Evolutionary conservation across 208 protist species (phyloP).

Genomic region (Trypanosoma scelopori): DNA sequence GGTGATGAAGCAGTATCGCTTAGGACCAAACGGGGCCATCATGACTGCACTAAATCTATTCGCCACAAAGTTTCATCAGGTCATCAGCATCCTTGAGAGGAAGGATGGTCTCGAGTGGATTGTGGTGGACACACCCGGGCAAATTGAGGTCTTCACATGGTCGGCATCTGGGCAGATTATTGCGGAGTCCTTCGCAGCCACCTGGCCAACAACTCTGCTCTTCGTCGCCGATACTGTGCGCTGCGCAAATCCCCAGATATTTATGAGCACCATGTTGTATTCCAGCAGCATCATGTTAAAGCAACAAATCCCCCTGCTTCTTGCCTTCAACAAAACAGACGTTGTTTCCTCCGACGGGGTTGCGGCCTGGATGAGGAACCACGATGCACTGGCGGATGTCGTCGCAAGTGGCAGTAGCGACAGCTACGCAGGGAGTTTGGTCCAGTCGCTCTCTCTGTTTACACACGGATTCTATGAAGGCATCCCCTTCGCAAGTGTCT

Average conservation of each 20-base stretch:
- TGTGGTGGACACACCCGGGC: constrained; percentile 98
- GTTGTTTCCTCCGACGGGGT: constrained; percentile 84
- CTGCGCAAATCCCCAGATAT: constrained; percentile 94
- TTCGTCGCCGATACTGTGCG: constrained; percentile 98
- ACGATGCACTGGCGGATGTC: constrained; percentile 80
- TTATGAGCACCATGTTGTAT: constrained; percentile 99
- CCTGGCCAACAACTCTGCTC: constrained; percentile 94
- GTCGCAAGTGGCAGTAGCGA: constrained; percentile 61
- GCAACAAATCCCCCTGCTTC: constrained; percentile 96
- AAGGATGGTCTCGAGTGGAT: constrained; percentile 91
- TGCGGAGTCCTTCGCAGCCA: constrained; percentile 92
- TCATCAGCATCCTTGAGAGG: constrained; percentile 90
- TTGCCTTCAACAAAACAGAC: constrained; percentile 99
- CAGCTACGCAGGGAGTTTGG: constrained; percentile 90
- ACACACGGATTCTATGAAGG: constrained; percentile 98
- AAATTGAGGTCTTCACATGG: constrained; percentile 99
- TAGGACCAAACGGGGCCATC: constrained; percentile 99
- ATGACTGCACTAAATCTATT: constrained; percentile 99
- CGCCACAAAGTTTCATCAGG: constrained; percentile 97
- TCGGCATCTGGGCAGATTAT: constrained; percentile 98
- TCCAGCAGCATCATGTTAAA: constrained; percentile 98
- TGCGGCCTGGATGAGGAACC: constrained; percentile 95
- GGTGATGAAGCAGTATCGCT: constrained; percentile 97
- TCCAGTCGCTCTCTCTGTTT: constrained; percentile 94
- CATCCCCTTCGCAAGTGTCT: constrained; percentile 90